Evolutionary conservation across 2,329 filamentous ascomycete species (phyloP), one percentile per base, ranked within the genome.

Genomic region (Aspergillus pseudoglaucus): DNA sequence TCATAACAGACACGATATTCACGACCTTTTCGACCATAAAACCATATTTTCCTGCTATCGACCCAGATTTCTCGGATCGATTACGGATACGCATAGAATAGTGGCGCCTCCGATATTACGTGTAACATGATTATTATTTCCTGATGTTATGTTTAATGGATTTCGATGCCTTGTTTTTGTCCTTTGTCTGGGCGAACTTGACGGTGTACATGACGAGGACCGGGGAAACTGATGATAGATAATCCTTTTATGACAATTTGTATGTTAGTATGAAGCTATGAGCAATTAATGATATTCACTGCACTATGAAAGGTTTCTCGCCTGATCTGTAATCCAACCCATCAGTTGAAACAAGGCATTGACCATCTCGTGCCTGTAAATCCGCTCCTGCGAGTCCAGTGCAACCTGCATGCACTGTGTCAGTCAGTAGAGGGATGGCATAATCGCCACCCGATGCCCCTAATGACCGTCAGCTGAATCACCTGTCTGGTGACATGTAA

Each of bases 121-220:
- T 22, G 20, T 42, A 39, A 17, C 37, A 54, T 47, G 50, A 50
- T 54, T 51, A 49, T 42, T 10, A 30, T 18, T 44, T 50, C 15
- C 18, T 20, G 37, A 39, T 39, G 17, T 39, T 12, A 35, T 8
- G 7, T 39, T 45, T 42, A 18, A 45, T 20, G n/a, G 23, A 25
- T 27, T 40, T 32, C 6, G 15, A 41, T 47, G 33, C 25, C 48
- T 43, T 20, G 20, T 4, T 20, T 45, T 38, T 17, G 42, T 44
- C 44, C 38, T 40, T 17, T 27, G 23, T 42, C 22, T 18, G 45
- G 45, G 50, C 44, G 44, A 47, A 46, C 8, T 14, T 10, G 15
- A 22, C 12, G 15, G 22, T 42, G 40, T 25, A 46, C 45, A 47
- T 25, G 44, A 57, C 61, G 55, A 59, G 60, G 53, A 61, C 60